These are phyloP conservation scores for Amauroascus niger DNA, from an alignment of 2,329 filamentous ascomycete genomes.

Conservation along the genomic window DNA sequence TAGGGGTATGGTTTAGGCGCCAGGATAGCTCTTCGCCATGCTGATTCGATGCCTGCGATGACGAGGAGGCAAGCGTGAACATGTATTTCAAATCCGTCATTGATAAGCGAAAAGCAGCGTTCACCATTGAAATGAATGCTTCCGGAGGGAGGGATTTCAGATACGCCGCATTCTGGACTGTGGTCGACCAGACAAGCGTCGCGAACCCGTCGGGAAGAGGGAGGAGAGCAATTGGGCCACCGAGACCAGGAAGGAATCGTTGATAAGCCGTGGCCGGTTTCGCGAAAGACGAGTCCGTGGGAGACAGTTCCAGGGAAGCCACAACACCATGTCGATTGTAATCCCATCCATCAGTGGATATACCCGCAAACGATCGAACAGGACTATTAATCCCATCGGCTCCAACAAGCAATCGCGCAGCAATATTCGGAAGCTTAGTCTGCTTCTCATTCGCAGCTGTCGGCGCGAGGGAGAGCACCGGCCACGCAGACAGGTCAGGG, in stretches of 20 bases:
- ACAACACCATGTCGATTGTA: conserved; percentile 86
- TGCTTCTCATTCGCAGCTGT: conserved; percentile 26
- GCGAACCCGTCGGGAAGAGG: conserved; percentile 75
- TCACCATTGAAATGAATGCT: conserved; percentile 80
- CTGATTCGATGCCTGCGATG: conserved; percentile 25
- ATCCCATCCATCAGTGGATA: conserved; percentile 82
- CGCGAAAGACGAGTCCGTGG: conserved; percentile 24
- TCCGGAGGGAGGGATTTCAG: conserved; percentile 63
- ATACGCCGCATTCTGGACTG: conserved; percentile 63
- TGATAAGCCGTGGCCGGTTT: conserved; percentile 74
- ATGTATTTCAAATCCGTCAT: conserved; percentile 74
- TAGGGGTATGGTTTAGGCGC: conserved; percentile 62
- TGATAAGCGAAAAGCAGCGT: conserved; percentile 79
- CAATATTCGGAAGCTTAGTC: conserved; percentile 48
- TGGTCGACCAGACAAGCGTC: conserved; percentile 91
- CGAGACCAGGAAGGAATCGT: conserved; percentile 71
- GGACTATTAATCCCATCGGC: conserved; percentile 94
- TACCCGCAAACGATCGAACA: conserved; percentile 79
- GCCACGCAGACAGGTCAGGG: conserved; percentile 76
- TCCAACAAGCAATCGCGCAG: conserved; percentile 76
- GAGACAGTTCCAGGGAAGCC: conserved; percentile 68
- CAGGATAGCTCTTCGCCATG: conserved; percentile 73
- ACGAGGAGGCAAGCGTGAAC: conserved; percentile 48
- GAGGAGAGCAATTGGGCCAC: conserved; percentile 78
- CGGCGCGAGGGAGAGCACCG: conserved; percentile 63